Evolutionary conservation across 1,139 yeast genomes (phyloP), one percentile per base, ranked within the genome.

Genomic region (Saccharomyces hybrid): DNA sequence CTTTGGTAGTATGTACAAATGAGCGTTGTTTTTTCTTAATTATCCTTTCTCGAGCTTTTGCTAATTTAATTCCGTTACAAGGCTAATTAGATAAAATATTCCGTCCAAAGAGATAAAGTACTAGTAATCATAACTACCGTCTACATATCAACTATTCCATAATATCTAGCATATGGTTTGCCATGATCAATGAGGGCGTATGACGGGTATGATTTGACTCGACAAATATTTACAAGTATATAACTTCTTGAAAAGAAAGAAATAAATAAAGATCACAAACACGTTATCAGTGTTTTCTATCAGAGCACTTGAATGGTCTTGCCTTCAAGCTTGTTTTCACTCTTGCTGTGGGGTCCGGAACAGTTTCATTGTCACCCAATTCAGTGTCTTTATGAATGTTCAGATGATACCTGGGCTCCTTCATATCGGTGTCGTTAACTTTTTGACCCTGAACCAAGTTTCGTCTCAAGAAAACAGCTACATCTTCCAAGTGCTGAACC

Each of bases 361-460:
- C 73, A 49, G 77, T 73, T 19, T 83, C 96, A 69, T 93, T 93
- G 67, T 90, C 97, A 12, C 98, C 98, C 53, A 91, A 76, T 70
- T 93, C 98, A 0, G 95, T 88, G 52, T 86, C 81, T 53, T 81
- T 74, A 67, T 89, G 97, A 63, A 93, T 84, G 60, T 86, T 84
- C 64, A 90, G 74, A 55, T 63, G 64, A 58, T 73, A 78, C 34
- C 61, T 63, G 7, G 57, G 49, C 29, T 54, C 50, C n/a, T 66
- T 69, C n/a, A 58, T 63, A 5, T 64, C 72, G 59, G 78, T 77
- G 5, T 74, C 77, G 27, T 75, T 77, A 0, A 72, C 75, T 52
- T 78, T 78, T 64, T 75, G 77, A 3, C 96, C 99, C 71, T 93
- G 99, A 2, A 93, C 97, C 21, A 93, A 77, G 70, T 93, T 91